phyloP scores from a whole-genome alignment of 2,329 filamentous ascomycete genomes.

The Stenocarpella maydis region DNA sequence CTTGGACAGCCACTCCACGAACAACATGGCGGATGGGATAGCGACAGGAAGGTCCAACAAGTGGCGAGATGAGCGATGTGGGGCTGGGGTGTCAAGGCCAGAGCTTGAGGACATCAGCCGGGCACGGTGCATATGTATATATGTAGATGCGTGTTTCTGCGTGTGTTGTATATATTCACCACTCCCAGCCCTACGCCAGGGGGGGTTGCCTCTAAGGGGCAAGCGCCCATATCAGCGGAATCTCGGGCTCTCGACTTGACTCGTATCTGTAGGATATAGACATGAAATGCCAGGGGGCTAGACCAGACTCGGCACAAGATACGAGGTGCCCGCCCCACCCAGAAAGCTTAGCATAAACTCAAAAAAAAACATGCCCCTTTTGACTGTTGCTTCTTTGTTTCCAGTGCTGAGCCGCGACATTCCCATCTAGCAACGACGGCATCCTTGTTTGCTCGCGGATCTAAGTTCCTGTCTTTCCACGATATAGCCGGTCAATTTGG shows the following conservation, averaged over 20 bases:
- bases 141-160: background rate
- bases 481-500: too few species aligned
- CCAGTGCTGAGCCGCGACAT: background rate
- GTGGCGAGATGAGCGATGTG: background rate
- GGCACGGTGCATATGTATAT: background rate
- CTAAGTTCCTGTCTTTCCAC: background rate
- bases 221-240: background rate
- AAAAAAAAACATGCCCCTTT: background rate
- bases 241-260: conserved; percentile 15
- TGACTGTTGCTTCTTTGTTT: background rate
- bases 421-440: background rate
- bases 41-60: background rate
- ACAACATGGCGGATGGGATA: background rate
- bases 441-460: background rate
- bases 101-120: background rate
- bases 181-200: background rate
- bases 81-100: background rate
- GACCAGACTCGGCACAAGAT: conserved; percentile 14
- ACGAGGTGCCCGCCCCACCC: background rate
- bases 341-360: conserved; percentile 20
- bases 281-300: conserved; percentile 17
- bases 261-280: background rate
- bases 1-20: conserved; percentile 16
- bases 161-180: background rate
- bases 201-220: conserved; percentile 14